phyloP scores from a whole-genome alignment of 768 basidiomycete genomes.

The Suillus plorans region DNA sequence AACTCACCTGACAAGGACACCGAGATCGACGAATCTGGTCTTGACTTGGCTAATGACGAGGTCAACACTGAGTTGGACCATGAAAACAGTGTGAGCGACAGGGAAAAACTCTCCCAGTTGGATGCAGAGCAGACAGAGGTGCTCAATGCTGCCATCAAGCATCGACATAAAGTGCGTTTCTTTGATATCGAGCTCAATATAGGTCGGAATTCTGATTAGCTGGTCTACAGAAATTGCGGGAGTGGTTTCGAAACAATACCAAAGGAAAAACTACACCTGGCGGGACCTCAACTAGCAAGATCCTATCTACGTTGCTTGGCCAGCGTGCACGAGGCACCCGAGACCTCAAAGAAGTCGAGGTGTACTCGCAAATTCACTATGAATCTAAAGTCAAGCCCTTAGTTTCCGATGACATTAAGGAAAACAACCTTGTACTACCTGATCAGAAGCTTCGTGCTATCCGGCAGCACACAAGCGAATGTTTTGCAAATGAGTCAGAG shows the following conservation, averaged over 20 bases:
- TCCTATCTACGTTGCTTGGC: not conserved
- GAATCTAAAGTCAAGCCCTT: not conserved
- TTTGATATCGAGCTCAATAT: not conserved
- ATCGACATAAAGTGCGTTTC: not conserved
- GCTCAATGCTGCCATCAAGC: not conserved
- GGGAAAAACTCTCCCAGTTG: not conserved
- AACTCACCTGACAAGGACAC: not conserved
- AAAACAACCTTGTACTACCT: not conserved
- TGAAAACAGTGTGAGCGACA: too few species aligned
- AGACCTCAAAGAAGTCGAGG: constrained; percentile 1
- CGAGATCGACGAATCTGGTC: not conserved
- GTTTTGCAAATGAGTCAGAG: not conserved
- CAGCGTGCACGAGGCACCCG: not conserved
- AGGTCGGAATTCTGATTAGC: not conserved
- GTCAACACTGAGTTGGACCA: too few species aligned
- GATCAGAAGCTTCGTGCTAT: not conserved
- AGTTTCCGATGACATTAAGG: not conserved
- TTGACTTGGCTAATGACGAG: not conserved
- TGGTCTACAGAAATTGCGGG: not conserved
- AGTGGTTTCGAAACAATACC: not conserved
- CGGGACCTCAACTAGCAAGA: not conserved
- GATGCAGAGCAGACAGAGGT: not conserved
- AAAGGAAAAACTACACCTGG: not conserved
- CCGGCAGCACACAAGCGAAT: not conserved
- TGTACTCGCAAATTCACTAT: constrained; percentile 1